A percentile compares a stretch with the other conserved stretches of the same genome.
These are phyloP conservation scores for Phytophthora pisi DNA, from an alignment of 352 stramenopile species.

Conservation along the genomic window DNA sequence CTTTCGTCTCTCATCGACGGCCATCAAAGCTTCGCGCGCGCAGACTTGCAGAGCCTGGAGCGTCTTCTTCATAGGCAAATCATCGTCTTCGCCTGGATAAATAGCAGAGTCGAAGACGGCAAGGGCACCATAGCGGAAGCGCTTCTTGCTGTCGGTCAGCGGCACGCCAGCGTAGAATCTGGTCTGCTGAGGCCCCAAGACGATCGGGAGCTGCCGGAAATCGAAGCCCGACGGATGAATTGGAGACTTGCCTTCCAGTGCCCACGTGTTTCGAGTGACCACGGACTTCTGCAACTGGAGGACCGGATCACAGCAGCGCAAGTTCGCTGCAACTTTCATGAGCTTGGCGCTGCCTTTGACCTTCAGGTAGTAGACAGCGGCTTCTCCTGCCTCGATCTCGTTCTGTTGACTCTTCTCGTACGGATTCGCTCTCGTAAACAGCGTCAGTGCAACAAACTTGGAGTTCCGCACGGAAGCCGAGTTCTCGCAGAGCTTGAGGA, in stretches of 20 bases:
- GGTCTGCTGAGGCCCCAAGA: slow-evolving; percentile 68
- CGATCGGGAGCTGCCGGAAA: slow-evolving; percentile 66
- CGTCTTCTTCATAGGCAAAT: slow-evolving; percentile 43
- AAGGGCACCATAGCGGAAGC: slow-evolving; percentile 59
- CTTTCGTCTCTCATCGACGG: slow-evolving; percentile 50
- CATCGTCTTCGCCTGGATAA: slow-evolving; percentile 39
- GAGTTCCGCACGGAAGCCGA: slow-evolving; percentile 43
- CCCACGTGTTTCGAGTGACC: slow-evolving; percentile 55
- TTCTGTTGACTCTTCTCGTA: slow-evolving; percentile 16
- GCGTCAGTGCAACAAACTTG: slow-evolving; percentile 64
- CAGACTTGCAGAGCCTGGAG: slow-evolving; percentile 45
- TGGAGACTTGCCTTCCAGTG: slow-evolving; percentile 24
- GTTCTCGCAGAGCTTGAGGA: slow-evolving; percentile 62
- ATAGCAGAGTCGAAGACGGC: slow-evolving; percentile 67
- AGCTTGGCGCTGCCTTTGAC: slow-evolving; percentile 51
- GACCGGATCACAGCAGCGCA: slow-evolving; percentile 75
- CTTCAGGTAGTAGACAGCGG: slow-evolving; percentile 54
- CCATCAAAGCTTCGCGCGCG: slow-evolving; percentile 37
- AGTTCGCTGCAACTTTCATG: slow-evolving; percentile 56
- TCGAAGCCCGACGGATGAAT: slow-evolving; percentile 44
- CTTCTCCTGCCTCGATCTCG: slow-evolving; percentile 22
- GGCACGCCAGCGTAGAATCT: slow-evolving; percentile 78
- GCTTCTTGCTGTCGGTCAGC: slow-evolving; percentile 49
- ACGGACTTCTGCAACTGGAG: slow-evolving; percentile 49
- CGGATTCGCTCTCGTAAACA: slow-evolving; percentile 40